A percentile compares a stretch with the other conserved stretches of the same genome.
Evolutionary conservation across 1,139 yeast species (phyloP).

Genomic region (Lodderomyces pseudojiufengensis): DNA sequence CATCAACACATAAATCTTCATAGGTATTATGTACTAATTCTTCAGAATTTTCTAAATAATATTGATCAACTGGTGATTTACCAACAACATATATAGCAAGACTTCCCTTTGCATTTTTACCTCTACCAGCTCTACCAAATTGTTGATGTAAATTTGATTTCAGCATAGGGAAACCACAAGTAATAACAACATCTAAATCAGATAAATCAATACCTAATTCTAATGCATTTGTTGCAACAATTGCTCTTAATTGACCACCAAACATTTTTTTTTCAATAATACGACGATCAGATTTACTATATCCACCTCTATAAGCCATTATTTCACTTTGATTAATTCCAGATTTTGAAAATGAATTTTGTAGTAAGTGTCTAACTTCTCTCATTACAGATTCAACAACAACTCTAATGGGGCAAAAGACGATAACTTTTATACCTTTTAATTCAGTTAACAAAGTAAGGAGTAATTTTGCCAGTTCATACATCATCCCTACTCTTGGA

Average conservation of each 20-base stretch:
- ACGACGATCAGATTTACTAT: constrained; percentile 79
- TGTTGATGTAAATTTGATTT: constrained; percentile 89
- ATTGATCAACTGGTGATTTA: constrained; percentile 81
- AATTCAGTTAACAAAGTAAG: constrained; percentile 60
- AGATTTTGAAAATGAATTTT: constrained; percentile 26
- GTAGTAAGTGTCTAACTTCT: constrained; percentile 57
- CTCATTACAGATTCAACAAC: constrained; percentile 87
- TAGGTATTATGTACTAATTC: constrained; percentile 49
- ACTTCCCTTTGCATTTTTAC: constrained; percentile 59
- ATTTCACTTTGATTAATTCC: constrained; percentile 54
- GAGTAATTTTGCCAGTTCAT: constrained; percentile 72
- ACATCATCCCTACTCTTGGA: constrained; percentile 64
- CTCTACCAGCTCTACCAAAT: constrained; percentile 93
- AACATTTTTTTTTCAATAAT: constrained; percentile 88
- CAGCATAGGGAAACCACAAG: constrained; percentile 89
- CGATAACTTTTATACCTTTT: constrained; percentile 61
- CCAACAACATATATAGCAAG: constrained; percentile 82
- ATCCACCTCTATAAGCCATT: constrained; percentile 95
- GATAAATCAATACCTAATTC: constrained; percentile 96
- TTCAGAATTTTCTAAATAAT: constrained; percentile 69
- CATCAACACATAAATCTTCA: constrained; percentile 43
- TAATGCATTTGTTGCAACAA: constrained; percentile 90
- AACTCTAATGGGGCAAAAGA: constrained; percentile 82
- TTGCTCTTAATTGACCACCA: constrained; percentile 75
- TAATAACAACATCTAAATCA: constrained; percentile 81